Evolutionary conservation across 306 rosid species (phyloP).

Genomic region (Parietaria judaica): DNA sequence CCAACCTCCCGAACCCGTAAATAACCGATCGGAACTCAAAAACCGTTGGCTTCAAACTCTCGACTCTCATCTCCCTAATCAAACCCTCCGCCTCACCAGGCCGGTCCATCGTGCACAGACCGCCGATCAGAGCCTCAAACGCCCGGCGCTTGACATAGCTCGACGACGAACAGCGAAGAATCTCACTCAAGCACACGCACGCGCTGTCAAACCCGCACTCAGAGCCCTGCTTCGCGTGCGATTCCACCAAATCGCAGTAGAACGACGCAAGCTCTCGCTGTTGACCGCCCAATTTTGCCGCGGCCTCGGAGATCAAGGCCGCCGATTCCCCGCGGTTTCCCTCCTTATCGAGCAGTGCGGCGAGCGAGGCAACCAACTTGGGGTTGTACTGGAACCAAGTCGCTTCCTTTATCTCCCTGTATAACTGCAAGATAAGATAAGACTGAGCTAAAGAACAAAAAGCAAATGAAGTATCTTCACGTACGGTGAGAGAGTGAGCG

Average conservation of each 20-base stretch:
- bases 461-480: background rate
- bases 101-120: constrained; percentile 55
- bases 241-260: constrained; percentile 49
- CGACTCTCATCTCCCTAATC: constrained; percentile 36
- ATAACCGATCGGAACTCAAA: constrained; percentile 53
- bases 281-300: constrained; percentile 30
- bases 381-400: constrained; percentile 73
- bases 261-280: constrained; percentile 51
- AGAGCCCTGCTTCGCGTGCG: constrained; percentile 49
- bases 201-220: constrained; percentile 44
- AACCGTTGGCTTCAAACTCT: constrained; percentile 40
- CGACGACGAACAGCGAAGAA: constrained; percentile 40
- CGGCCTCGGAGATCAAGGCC: constrained; percentile 37
- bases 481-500: constrained; percentile 48
- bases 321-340: constrained; percentile 33
- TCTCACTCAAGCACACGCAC: constrained; percentile 27
- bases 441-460: background rate
- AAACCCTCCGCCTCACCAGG: constrained; percentile 55
- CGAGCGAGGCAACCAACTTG: constrained; percentile 51
- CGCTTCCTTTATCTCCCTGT: constrained; percentile 40
- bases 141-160: constrained; percentile 47
- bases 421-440: constrained; percentile 33
- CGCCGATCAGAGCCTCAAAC: constrained; percentile 52
- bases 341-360: constrained; percentile 48
- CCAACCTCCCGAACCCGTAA: constrained; percentile 59